Evolutionary conservation across 305 asterid genomes (phyloP), one percentile per base, ranked within the genome.

Genomic region (Ajuga reptans): DNA sequence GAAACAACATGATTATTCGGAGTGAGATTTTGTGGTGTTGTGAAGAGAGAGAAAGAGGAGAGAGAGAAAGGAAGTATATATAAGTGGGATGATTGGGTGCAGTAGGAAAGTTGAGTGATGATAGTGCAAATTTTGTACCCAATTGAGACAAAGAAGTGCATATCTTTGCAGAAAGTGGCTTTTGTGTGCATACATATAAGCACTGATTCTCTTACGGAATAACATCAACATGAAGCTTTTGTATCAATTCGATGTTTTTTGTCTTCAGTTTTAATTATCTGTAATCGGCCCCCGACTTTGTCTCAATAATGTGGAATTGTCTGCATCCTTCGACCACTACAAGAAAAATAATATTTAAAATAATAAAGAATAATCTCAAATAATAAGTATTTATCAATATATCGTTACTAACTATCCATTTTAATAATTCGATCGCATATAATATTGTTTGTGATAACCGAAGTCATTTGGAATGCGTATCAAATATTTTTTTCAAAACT

Each of bases 131-230:
- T 4, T 4, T 36, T 15, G 47, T 39, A 39, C 50, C 10, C 5
- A 37, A 51, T 58, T 1, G 33, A 53, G 55, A 52, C 39, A 41
- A 62, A 73, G 64, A 29, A 31, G 59, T 75, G 77, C 81, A 72
- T 43, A 79, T 77, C 82, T 85, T 85, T 78, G 78, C 76, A 80
- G 68, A 88, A 85, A 89, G 85, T 72, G 73, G 84, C 88, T 86
- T 84, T 82, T 76, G 78, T 86, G 72, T n/a, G 78, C 73, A 79
- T 88, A 78, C 84, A 10, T 15, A n/a, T 16, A 71, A 46, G 58
- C 66, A 84, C 87, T 80, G 71, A 77, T 76, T 74, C 78, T 68
- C 53, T 80, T 60, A 61, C 79, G 62, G 89, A 83, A 87, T 85
- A 85, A 78, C 69, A 79, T 74, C 80, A 78, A 45, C 66, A 64